A percentile compares a stretch with the other conserved stretches of the same genome.
Conservation (phyloP, 1,139 yeast species). For the Protomyces arabidopsidicola region DNA sequence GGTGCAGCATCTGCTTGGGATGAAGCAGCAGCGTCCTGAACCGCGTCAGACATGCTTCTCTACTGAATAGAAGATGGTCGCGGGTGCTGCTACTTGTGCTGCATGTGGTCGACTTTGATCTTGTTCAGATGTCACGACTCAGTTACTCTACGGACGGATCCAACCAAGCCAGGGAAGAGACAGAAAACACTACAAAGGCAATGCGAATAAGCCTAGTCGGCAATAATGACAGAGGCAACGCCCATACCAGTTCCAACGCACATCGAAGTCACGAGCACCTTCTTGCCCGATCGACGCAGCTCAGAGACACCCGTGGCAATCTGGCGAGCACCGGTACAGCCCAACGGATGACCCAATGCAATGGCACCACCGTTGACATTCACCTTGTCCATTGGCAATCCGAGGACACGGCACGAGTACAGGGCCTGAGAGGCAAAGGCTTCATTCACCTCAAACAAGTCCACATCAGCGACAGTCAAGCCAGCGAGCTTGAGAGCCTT, state of each 20-base stretch:
- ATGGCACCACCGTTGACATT: conserved; percentile 95
- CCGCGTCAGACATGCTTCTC: neutral
- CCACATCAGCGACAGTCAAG: conserved; percentile 59
- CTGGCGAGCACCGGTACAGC: conserved; percentile 95
- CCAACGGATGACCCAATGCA: conserved; percentile 93
- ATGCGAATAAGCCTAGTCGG: neutral
- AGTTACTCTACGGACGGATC: too few species aligned
- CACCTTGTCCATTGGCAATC: conserved; percentile 66
- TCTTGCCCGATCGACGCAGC: conserved; percentile 59
- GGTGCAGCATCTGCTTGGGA: neutral
- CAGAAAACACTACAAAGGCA: neutral
- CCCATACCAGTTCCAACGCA: conserved; percentile 59
- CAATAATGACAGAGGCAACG: neutral
- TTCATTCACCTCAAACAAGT: conserved; percentile 83
- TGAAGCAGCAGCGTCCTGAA: neutral
- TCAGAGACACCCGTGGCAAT: conserved; percentile 81
- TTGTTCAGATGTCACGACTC: too few species aligned
- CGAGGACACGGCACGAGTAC: conserved; percentile 61
- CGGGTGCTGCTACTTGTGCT: too few species aligned
- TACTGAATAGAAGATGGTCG: too few species aligned
- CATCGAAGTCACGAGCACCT: conserved; percentile 89
- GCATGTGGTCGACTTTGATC: too few species aligned
- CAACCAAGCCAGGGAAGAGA: too few species aligned
- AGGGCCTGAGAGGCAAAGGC: conserved; percentile 94
- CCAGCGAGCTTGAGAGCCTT: conserved; percentile 63